Evolutionary conservation across 1,139 yeast species (phyloP), one percentile per base, ranked within the genome.

Genomic region (Candida glucosophila): DNA sequence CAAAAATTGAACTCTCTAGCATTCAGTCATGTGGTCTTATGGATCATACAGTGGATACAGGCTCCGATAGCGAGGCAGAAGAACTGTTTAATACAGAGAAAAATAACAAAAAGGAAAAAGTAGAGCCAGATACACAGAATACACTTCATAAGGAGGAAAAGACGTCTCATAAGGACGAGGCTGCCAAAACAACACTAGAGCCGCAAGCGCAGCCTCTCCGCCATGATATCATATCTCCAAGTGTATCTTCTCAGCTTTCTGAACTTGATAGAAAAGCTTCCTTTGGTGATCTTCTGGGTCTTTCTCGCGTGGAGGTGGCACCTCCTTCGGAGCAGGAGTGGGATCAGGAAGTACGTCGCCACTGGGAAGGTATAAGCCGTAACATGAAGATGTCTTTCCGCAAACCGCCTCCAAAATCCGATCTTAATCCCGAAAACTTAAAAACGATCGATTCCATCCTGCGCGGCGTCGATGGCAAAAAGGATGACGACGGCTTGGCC

Each of bases 401-500:
- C 30, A 77, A 74, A 39, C 94, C 94, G 1, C 52, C 66, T 1
- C 94, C 94, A 1, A 77, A 78, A 13, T 55, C 73, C 2, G 53
- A 56, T 14, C 47, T 82, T 47, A 67, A 71, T n/a, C 63, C 60
- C n/a, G 77, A 70, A 19, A 69, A 68, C 30, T 62, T 63, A 21
- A 71, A 70, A 41, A 47, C 60, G 31, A 55, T 83, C 22, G 93
- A 83, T 49, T 70, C 80, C 28, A 77, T 83, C 26, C 63, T 72
- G 26, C 65, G 94, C 37, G 92, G 94, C 5, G 94, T 82, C 9
- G 94, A 83, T 49, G 95, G 94, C 6, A 67, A 76, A 26, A 70
- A 76, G 42, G 83, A 74, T 26, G 75, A 53, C 15, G 67, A 69
- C 18, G 94, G 92, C 1, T 58, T 69, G 31, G 75, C 71, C 42